Base-by-base conservation (phyloP, 306 rosid genomes). In the Trifolium pratense region DNA sequence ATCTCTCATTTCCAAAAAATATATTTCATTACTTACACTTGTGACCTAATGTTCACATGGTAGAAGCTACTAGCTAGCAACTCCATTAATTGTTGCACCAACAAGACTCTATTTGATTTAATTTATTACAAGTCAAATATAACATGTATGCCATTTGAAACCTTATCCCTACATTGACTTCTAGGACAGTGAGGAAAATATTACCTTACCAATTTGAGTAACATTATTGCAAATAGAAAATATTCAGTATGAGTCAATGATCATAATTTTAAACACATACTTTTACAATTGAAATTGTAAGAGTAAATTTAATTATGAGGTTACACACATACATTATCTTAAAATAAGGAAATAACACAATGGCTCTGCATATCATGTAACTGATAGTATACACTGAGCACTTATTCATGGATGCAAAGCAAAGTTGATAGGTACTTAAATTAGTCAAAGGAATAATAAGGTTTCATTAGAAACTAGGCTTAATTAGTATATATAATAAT, bases 351-450 rank as follows among this genome's bases (percentile, higher is more conserved):
- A 39, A 72, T 21, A 36, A 57, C 53, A 59, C 0, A 51, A 40
- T 49, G 56, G 18, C 23, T 57, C 20, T 67, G 56, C 65, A 75
- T 65, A 67, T 13, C n/a, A 48, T 46, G 63, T 51, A 70, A 62
- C 42, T 65, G 17, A 68, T 26, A 26, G 12, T 60, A 34, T 61
- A 66, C 13, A 59, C 15, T 9, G 61, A 55, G 26, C 75, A 70
- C 66, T 84, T 65, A 76, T 55, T 70, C 7, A 64, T n/a, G 57
- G 9, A 12, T 52, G 32, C 78, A 56, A 66, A 70, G 5, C 12
- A 1, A 37, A 64, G 31, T 8, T 39, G 21, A 23, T 9, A 4
- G 49, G 55, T 23, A 71, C 32, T 55, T 34, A 43, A 39, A 29
- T 11, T 36, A 29, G 23, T 52, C 16, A 18, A 58, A 66, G 62